Percentiles rank a stretch among this genome's conserved stretches.
These are phyloP conservation scores for Paspalum vaginatum DNA, from an alignment of 176 grass and related monocot genomes.

Conservation along the genomic window DNA sequence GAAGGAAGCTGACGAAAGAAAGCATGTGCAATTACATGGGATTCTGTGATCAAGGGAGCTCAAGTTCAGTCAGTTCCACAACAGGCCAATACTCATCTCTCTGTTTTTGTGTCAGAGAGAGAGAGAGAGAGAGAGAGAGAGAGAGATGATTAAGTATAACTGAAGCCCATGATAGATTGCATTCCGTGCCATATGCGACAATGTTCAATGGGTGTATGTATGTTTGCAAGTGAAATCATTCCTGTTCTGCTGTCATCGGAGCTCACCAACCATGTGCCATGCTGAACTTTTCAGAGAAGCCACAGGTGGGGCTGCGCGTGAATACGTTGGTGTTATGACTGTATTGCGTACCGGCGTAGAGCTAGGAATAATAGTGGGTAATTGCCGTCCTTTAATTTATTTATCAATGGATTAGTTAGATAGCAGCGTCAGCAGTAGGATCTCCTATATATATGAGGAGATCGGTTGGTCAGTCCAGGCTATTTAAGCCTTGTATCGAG, in stretches of 20 bases:
- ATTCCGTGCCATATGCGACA: conserved; percentile 45
- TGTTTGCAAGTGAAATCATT: conserved; percentile 50
- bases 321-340: neutral
- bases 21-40: conserved; percentile 29
- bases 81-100: conserved; percentile 13
- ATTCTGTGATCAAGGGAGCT: conserved; percentile 48
- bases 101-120: conserved; percentile 11
- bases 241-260: conserved; percentile 43
- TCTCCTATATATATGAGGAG: too few relatives aligned
- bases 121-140: neutral
- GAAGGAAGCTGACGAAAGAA: conserved; percentile 34
- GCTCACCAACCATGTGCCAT: conserved; percentile 61
- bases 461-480: too few relatives aligned
- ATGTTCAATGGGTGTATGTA: conserved; percentile 49
- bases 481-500: too few relatives aligned
- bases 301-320: conserved; percentile 41
- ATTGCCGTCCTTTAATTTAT: too few relatives aligned
- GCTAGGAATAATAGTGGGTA: too few relatives aligned
- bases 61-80: conserved; percentile 34
- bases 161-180: conserved; percentile 37
- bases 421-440: too few relatives aligned
- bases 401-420: too few relatives aligned
- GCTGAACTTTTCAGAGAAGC: conserved; percentile 56
- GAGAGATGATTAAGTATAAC: conserved; percentile 44
- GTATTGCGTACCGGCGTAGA: too few relatives aligned